Evolutionary conservation across 495 filamentous ascomycete genomes (phyloP).

Genomic region (Podospora anserina): DNA sequence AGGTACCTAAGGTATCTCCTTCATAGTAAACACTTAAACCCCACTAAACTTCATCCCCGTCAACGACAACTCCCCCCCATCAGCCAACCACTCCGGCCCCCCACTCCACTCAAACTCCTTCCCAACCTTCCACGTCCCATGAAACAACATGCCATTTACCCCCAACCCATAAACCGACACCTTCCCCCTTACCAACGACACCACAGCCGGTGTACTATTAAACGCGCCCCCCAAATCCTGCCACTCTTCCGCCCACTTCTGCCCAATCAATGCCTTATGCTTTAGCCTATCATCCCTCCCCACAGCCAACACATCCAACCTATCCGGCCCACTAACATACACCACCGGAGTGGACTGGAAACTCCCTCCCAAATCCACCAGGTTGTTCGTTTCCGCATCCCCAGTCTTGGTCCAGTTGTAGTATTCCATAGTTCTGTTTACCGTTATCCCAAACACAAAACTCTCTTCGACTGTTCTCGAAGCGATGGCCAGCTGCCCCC

Average conservation of each 20-base stretch:
- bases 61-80: neutral
- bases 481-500: neutral
- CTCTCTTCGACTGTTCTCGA: neutral
- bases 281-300: slow-evolving; percentile 5
- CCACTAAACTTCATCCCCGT: neutral
- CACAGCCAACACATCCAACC: slow-evolving; percentile 9
- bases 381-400: neutral
- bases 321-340: neutral
- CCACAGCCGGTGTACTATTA: slow-evolving; percentile 7
- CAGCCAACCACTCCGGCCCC: slow-evolving; percentile 1
- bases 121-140: neutral
- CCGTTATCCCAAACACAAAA: slow-evolving; percentile 6
- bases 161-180: slow-evolving; percentile 3
- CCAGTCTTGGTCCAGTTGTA: slow-evolving; percentile 1
- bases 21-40: neutral
- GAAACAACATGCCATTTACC: neutral
- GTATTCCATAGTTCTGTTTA: slow-evolving; percentile 2
- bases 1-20: no score
- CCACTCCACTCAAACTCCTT: neutral
- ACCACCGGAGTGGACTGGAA: neutral
- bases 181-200: neutral
- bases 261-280: slow-evolving; percentile 1
- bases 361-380: neutral
- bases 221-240: slow-evolving; percentile 8
- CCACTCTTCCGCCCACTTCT: slow-evolving; percentile 2